Base-by-base conservation (phyloP, 78 protist species). In the Kipferlia bialata region DNA sequence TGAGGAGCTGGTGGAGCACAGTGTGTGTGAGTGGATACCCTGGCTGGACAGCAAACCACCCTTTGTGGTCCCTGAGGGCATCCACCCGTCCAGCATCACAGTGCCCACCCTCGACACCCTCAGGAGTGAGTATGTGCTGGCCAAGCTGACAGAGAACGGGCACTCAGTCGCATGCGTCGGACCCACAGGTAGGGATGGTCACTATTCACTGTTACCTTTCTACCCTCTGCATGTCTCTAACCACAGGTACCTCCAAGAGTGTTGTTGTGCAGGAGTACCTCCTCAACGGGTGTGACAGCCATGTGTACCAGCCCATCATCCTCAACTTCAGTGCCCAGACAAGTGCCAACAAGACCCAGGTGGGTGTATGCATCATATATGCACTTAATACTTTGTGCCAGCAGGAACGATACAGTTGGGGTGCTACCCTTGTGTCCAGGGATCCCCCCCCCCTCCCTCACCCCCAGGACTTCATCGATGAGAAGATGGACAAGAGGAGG, bases 91-190 rank as follows among this genome's bases (percentile, higher is more conserved):
- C 29, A 71, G 73, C 36, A 64, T 85, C 58, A 45, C 85, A 22
- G 96, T 91, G 34, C 91, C 92, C 10, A 91, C 96, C 26, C 15
- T 58, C 15, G 89, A 85, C 65, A 68, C 91, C 28, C 71, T 91
- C 28, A 85, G 96, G 32, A 48, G 53, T 70, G 26, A 81, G n/a
- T 57, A 22, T n/a, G 29, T 87, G 33, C 65, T 88, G 16, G 79
- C 67, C n/a, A 28, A 48, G 57, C 73, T 87, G 24, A 18, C 86
- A 13, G 6, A 0, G n/a, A 10, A 6, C 74, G 10, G 56, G 54
- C 2, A 53, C 38, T 44, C 29, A 28, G 57, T 76, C 17, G 75
- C 88, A 24, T 28, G 66, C 56, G 77, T 81, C 26, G 96, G 96
- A 0, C 74, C 65, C 32, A 88, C 92, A 13, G n/a, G n/a, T n/a